phyloP scores from a whole-genome alignment of 768 basidiomycete species.

The Podaxis sp. region DNA sequence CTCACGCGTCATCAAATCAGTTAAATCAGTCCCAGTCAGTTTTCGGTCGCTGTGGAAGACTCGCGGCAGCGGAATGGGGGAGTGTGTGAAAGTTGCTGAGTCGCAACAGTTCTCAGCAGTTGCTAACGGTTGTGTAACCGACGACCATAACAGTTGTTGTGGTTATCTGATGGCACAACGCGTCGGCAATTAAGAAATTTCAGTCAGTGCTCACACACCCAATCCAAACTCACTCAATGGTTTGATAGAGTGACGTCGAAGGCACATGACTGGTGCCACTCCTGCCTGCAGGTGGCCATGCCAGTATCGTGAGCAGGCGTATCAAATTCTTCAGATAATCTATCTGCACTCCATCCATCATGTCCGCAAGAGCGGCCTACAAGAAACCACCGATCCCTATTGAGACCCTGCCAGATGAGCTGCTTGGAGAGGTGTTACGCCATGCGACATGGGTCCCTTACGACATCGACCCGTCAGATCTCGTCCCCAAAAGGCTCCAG shows the following conservation, averaged over 20 bases:
- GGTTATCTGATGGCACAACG: background rate
- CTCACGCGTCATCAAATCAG: no score
- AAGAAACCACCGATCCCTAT: background rate
- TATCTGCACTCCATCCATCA: background rate
- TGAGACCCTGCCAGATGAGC: conserved; percentile 23
- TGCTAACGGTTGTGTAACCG: no score
- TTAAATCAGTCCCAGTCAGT: no score
- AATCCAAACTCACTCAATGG: no score
- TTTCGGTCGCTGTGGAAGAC: no score
- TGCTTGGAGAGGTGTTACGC: conserved; percentile 23
- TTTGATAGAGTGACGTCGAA: background rate
- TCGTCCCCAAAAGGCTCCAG: conserved; percentile 11
- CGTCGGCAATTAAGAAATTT: background rate
- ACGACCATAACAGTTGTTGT: no score
- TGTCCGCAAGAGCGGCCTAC: conserved; percentile 20
- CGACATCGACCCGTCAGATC: conserved; percentile 17
- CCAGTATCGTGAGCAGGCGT: background rate
- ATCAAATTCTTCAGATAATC: background rate
- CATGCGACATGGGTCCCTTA: conserved; percentile 22
- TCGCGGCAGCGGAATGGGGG: no score
- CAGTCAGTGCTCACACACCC: background rate
- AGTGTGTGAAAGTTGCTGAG: no score
- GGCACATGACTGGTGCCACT: background rate
- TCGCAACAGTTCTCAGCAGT: no score
- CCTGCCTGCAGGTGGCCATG: background rate